Conservation (phyloP, 768 basidiomycete genomes). For the Tulasnella sp. region DNA sequence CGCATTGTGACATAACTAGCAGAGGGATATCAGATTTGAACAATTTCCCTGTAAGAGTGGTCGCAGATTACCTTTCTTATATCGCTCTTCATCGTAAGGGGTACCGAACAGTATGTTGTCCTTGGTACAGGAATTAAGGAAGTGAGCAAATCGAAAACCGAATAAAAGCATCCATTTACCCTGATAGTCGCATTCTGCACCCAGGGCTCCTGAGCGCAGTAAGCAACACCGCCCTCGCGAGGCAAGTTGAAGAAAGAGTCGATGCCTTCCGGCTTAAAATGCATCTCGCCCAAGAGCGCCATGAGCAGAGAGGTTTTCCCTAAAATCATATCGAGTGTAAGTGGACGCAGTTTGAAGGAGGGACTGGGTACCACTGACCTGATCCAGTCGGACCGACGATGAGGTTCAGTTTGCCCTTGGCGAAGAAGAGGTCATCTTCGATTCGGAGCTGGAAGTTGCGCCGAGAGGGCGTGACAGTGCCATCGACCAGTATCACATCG, state of each 20-base stretch:
- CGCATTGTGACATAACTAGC: constrained; percentile 32
- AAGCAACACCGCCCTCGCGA: constrained; percentile 56
- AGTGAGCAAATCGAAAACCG: neutral
- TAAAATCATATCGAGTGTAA: neutral
- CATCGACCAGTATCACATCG: constrained; percentile 42
- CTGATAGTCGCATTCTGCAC: constrained; percentile 69
- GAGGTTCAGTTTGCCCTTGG: constrained; percentile 29
- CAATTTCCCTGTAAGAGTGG: neutral
- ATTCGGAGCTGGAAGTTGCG: constrained; percentile 27
- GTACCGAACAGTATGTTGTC: constrained; percentile 44
- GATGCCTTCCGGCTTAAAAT: constrained; percentile 27
- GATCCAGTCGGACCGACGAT: constrained; percentile 31
- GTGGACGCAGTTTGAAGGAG: no score
- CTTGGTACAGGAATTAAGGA: constrained; percentile 24
- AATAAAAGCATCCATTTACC: no score
- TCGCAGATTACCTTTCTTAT: constrained; percentile 29
- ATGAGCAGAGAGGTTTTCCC: constrained; percentile 21
- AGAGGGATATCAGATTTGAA: neutral
- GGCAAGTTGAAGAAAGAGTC: constrained; percentile 64
- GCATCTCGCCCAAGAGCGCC: constrained; percentile 33
- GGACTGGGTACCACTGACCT: neutral
- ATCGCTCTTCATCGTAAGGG: constrained; percentile 34
- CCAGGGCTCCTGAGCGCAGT: constrained; percentile 80
- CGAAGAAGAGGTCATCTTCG: constrained; percentile 27
- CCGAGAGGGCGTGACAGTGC: constrained; percentile 35